Conservation (phyloP, 345 rosid species). For the Limnanthes douglasii region DNA sequence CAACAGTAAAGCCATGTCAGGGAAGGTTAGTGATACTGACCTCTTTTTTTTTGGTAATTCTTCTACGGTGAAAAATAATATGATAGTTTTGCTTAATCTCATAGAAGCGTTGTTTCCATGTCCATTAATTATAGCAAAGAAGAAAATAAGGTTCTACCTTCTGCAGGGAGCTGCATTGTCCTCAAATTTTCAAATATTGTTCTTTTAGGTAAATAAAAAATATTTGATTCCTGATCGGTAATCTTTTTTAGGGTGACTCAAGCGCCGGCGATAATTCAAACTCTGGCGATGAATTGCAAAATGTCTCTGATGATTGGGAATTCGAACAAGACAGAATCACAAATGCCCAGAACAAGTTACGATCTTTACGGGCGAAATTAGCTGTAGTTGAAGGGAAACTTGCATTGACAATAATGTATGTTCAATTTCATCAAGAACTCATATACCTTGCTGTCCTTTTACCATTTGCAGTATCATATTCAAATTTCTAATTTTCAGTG, state of each 20-base stretch:
- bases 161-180: neutral
- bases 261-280: constrained; percentile 17
- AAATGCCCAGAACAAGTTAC: constrained; percentile 45
- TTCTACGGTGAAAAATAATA: neutral
- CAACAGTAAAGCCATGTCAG: constrained; percentile 17
- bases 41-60: neutral
- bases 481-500: constrained; percentile 25
- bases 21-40: constrained; percentile 20
- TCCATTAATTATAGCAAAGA: neutral
- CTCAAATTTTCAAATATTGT: constrained; percentile 7
- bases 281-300: constrained; percentile 20
- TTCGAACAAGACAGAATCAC: constrained; percentile 71
- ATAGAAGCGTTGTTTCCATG: neutral
- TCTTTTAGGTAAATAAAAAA: constrained; percentile 8
- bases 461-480: neutral
- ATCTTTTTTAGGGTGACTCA: constrained; percentile 18
- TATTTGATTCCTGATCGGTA: constrained; percentile 7
- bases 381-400: constrained; percentile 85
- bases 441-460: constrained; percentile 2
- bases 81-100: neutral
- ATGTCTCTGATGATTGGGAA: constrained; percentile 76
- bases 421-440: constrained; percentile 1
- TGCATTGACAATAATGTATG: constrained; percentile 65
- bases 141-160: neutral
- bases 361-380: constrained; percentile 71